Base-by-base conservation (phyloP, 2,329 filamentous ascomycete species). In the Daldinia sp. region DNA sequence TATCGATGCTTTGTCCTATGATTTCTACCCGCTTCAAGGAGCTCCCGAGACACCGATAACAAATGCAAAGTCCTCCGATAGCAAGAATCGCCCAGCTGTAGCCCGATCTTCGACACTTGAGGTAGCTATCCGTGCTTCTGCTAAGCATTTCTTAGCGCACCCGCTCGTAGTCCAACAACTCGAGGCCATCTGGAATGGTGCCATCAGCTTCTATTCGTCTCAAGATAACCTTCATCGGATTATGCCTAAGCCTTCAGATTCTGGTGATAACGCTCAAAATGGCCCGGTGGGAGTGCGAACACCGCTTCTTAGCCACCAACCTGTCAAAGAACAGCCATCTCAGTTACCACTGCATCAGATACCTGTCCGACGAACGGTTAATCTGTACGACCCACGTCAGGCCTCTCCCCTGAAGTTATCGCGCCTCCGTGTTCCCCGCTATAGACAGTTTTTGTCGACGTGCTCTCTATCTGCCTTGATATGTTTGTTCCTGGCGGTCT, bases 151-250 rank as follows among this genome's bases (percentile, higher is more conserved):
- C 70, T 82, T 98, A 4, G 91, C 94, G 7, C 94, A 97, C 73
- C 94, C 94, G 0, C 82, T 97, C 3, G 93, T 97, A 0, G 90
- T 97, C 7, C 93, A 96, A 76, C 94, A 97, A 74, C 83, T 98
- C n/a, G 93, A 97, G 77, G 94, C 93, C 43, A 97, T 98, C 64
- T 98, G 94, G 94, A 94, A 93, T 17, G 94, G 94, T 25, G 94
- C 91, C 15, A 95, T 98, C 68, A 93, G 95, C 68, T 97, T 98
- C 73, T 93, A 97, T 77, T 95, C 93, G 1, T 88, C 90, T 10
- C 92, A 93, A 4, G 94, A 97, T 75, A 91, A 86, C 67, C 80
- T 97, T 21, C 94, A 97, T 75, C 88, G 93, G 48, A 83, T 81
- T 27, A 75, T 78, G 6, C 73, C 77, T 1, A 72, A 70, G 4